Evolutionary conservation across 352 stramenopile genomes (phyloP).

Genomic region (Pelagophyceae sp.): DNA sequence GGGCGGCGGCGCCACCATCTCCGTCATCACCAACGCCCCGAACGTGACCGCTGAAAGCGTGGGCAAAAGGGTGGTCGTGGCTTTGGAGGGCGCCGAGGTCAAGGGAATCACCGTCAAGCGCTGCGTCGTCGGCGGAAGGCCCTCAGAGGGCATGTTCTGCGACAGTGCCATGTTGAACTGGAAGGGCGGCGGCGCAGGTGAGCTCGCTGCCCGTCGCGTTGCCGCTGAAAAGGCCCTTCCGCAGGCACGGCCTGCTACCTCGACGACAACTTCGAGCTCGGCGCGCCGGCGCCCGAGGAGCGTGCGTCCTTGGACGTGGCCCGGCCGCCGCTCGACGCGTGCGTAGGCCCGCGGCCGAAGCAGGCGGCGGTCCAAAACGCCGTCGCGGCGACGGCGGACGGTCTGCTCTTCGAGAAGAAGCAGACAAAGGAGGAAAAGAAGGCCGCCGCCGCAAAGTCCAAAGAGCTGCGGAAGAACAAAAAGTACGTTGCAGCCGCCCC

Average conservation of each 20-base stretch:
- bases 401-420: conserved; percentile 50
- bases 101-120: conserved; percentile 53
- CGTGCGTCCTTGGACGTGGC: conserved; percentile 15
- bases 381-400: conserved; percentile 22
- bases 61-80: conserved; percentile 27
- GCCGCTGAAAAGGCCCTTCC: too few species aligned
- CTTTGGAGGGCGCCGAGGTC: conserved; percentile 30
- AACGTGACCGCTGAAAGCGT: conserved; percentile 25
- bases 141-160: conserved; percentile 62
- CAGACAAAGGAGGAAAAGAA: conserved; percentile 65
- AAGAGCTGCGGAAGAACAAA: conserved; percentile 33
- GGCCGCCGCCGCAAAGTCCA: conserved; percentile 38
- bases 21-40: conserved; percentile 32
- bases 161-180: conserved; percentile 61
- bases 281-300: conserved; percentile 38
- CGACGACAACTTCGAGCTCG: conserved; percentile 42
- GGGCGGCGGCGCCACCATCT: conserved; percentile 12
- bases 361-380: not conserved
- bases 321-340: not conserved
- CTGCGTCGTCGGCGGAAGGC: conserved; percentile 50
- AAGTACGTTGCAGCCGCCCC: conserved; percentile 27
- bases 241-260: conserved; percentile 55
- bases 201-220: too few species aligned
- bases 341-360: conserved; percentile 31
- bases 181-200: conserved; percentile 42